Percentiles rank a stretch among this genome's conserved stretches.
Evolutionary conservation across 2,329 filamentous ascomycete species (phyloP).

Genomic region (Monosporascus sp.): DNA sequence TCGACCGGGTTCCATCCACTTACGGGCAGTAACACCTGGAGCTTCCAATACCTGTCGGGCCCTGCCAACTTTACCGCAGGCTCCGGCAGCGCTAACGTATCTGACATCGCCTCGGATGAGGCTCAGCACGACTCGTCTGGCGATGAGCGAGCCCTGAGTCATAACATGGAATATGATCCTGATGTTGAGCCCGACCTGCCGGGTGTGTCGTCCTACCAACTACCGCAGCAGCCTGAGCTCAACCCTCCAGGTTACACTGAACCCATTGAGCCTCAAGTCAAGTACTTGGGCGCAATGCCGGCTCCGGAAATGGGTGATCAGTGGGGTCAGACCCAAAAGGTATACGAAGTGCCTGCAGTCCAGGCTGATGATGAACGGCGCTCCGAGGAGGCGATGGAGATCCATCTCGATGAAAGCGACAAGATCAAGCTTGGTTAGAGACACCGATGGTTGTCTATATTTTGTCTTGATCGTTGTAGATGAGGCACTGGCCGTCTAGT

Average conservation of each 20-base stretch:
- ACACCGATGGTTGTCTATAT: no score
- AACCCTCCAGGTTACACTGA: constrained; percentile 16
- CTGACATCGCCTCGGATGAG: constrained; percentile 28
- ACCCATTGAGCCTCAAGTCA: constrained; percentile 5
- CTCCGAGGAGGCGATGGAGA: constrained; percentile 44
- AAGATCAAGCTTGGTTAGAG: constrained; percentile 20
- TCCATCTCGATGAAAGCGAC: constrained; percentile 40
- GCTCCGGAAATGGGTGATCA: constrained; percentile 26
- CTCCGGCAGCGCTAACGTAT: constrained; percentile 18
- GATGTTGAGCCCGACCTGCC: constrained; percentile 19
- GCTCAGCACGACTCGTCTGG: constrained; percentile 33
- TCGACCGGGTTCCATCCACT: constrained; percentile 20
- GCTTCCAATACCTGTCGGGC: constrained; percentile 34
- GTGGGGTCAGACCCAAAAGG: constrained; percentile 30
- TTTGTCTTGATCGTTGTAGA: no score
- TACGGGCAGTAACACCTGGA: constrained; percentile 34
- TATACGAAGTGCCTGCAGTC: constrained; percentile 34
- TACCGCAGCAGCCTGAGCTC: constrained; percentile 14
- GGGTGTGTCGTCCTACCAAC: constrained; percentile 23
- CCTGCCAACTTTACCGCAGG: constrained; percentile 26
- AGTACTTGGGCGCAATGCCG: constrained; percentile 9
- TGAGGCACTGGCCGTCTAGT: no score
- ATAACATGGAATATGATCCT: constrained; percentile 6
- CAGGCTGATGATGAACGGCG: constrained; percentile 28
- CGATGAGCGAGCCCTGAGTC: constrained; percentile 24